Base-by-base conservation (phyloP, 1,139 yeast genomes). In the Diutina pseudorugosa region DNA sequence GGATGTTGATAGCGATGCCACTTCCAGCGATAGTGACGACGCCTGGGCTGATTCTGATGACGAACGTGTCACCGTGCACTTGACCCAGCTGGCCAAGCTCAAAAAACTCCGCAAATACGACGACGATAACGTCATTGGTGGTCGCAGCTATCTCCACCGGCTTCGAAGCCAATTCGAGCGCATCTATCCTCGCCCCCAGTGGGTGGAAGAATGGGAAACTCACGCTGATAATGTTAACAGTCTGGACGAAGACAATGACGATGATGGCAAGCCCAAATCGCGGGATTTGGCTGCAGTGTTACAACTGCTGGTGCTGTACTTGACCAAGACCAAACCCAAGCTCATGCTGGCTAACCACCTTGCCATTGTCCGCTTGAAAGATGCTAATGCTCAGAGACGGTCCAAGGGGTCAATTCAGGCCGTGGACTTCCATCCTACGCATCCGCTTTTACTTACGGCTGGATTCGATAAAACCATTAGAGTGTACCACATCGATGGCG, bases 31-130 rank as follows among this genome's bases (percentile, higher is more conserved):
- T 16, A 60, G 57, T n/a, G 71, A 67, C 25, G 76, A 73, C 55
- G 96, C 90, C 7, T 94, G 99, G 99, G 68, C 69, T 19, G 99
- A 93, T 67, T 85, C 95, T 55, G 98, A 93, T 62, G 98, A 93
- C 65, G 98, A 91, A 58, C 74, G 73, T 53, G 61, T 87, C 27
- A 71, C 71, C 21, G 75, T 93, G 5, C 80, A 95, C 1, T 68
- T 94, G 33, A 66, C 73, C 8, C 65, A 79, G 1, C 49, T 45
- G 49, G 72, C 83, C 1, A 80, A 78, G 59, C 67, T 85, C 51
- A 83, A 80, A 60, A 93, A 93, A 68, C 74, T 94, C 59, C 78
- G 97, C 60, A 75, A 75, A 53, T 65, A 76, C 0, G 84, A 80
- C 56, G 67, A 69, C 2, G 97, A 93, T 58, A 70, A 77, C 41